Conservation (phyloP, 179 eudicot genomes). For the Silene coronaria region DNA sequence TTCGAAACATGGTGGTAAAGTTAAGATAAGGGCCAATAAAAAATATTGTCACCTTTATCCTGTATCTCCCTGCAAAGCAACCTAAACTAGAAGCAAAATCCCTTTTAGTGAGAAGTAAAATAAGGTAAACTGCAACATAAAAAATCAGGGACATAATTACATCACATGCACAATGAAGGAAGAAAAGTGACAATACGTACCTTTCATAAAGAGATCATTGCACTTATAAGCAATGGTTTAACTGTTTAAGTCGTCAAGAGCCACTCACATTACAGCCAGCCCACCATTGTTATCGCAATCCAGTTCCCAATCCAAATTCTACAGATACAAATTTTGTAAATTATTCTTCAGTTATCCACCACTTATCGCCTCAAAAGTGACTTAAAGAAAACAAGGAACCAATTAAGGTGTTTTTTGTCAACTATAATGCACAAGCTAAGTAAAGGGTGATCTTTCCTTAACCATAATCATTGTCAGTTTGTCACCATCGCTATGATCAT, state of each 20-base stretch:
- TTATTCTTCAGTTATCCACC: background rate
- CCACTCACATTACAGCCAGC: background rate
- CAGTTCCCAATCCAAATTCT: background rate
- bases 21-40: no score
- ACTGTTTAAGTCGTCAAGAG: background rate
- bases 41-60: background rate
- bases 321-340: background rate
- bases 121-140: background rate
- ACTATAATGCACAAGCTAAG: background rate
- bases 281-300: background rate
- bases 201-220: background rate
- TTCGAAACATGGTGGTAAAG: no score
- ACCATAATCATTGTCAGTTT: background rate
- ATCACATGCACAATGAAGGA: background rate
- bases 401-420: background rate
- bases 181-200: background rate
- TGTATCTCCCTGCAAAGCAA: background rate
- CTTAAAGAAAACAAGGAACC: no score
- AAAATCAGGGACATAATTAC: background rate
- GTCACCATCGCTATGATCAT: background rate
- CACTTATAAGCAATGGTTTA: background rate
- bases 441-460: background rate
- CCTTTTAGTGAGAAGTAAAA: background rate
- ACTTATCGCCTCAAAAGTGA: background rate
- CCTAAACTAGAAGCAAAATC: background rate